phyloP scores from a whole-genome alignment of 371 early-diverging fungal genomes.

The Fennellomyces sp. region DNA sequence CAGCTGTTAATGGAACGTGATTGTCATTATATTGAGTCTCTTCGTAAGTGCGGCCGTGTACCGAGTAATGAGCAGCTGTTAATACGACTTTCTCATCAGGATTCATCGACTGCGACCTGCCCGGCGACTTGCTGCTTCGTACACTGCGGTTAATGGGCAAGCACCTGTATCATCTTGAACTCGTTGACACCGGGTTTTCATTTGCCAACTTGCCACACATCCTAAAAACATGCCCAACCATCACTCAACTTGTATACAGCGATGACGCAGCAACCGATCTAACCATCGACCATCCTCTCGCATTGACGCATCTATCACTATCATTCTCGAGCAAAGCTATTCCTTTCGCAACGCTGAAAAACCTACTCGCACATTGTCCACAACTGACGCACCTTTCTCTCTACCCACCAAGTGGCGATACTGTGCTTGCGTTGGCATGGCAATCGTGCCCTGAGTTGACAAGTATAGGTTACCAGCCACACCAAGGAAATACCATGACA shows the following conservation, averaged over 20 bases:
- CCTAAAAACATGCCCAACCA: conserved; percentile 7
- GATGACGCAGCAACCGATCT: conserved; percentile 1
- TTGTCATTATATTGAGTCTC: conserved; percentile 31
- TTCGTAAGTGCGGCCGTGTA: conserved; percentile 22
- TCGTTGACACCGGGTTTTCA: conserved; percentile 15
- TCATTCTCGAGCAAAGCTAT: not conserved
- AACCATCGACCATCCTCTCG: not conserved
- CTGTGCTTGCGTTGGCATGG: conserved; percentile 4
- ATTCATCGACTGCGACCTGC: conserved; percentile 20
- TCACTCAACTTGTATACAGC: conserved; percentile 24
- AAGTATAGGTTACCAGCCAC: not conserved
- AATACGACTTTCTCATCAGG: conserved; percentile 13
- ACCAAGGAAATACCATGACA: not conserved
- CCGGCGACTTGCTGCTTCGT: conserved; percentile 6
- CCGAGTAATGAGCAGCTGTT: not conserved
- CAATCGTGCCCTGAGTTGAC: conserved; percentile 1
- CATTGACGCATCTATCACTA: not conserved
- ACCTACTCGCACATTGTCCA: conserved; percentile 3
- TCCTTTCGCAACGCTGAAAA: not conserved
- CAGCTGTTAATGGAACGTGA: conserved; percentile 26
- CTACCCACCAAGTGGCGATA: conserved; percentile 1
- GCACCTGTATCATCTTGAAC: conserved; percentile 17
- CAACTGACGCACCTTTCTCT: conserved; percentile 5
- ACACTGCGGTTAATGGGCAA: conserved; percentile 28
- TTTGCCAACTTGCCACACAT: conserved; percentile 1